Evolutionary conservation across 2,329 filamentous ascomycete species (phyloP).

Genomic region (Colletotrichum abscissum): DNA sequence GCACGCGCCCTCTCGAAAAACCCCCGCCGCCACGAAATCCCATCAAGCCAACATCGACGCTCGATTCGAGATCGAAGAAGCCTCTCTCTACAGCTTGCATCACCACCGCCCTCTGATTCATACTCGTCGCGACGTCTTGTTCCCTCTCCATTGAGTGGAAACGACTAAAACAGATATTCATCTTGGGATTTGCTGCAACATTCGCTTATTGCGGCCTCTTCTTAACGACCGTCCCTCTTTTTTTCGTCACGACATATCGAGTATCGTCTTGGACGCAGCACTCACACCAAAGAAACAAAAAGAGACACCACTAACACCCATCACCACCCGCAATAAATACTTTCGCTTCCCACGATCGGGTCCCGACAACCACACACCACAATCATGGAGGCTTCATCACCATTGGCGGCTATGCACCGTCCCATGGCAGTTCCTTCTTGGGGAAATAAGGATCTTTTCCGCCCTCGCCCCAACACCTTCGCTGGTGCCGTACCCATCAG

Average conservation of each 20-base stretch:
- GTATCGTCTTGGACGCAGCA: constrained; percentile 38
- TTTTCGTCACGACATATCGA: constrained; percentile 42
- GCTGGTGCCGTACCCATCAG: constrained; percentile 76
- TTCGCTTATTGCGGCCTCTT: constrained; percentile 45
- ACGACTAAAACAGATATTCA: constrained; percentile 18
- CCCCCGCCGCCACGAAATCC: neutral
- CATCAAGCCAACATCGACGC: constrained; percentile 7
- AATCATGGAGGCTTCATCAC: constrained; percentile 90
- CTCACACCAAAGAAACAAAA: neutral
- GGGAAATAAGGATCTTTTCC: constrained; percentile 65
- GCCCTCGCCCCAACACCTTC: constrained; percentile 57
- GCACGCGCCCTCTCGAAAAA: neutral
- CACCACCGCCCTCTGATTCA: neutral
- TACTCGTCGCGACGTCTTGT: constrained; percentile 14
- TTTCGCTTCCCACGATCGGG: constrained; percentile 12
- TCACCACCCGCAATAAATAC: constrained; percentile 2
- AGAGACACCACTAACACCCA: constrained; percentile 4
- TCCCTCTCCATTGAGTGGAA: constrained; percentile 28
- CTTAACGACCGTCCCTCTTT: constrained; percentile 34
- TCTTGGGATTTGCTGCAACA: constrained; percentile 43
- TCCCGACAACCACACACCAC: constrained; percentile 1
- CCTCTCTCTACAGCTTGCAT: neutral
- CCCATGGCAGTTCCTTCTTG: constrained; percentile 70
- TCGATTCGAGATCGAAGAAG: constrained; percentile 14
- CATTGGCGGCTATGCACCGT: constrained; percentile 91